Conservation (phyloP, 2,329 filamentous ascomycete species). For the Neopestalotiopsis rosae region DNA sequence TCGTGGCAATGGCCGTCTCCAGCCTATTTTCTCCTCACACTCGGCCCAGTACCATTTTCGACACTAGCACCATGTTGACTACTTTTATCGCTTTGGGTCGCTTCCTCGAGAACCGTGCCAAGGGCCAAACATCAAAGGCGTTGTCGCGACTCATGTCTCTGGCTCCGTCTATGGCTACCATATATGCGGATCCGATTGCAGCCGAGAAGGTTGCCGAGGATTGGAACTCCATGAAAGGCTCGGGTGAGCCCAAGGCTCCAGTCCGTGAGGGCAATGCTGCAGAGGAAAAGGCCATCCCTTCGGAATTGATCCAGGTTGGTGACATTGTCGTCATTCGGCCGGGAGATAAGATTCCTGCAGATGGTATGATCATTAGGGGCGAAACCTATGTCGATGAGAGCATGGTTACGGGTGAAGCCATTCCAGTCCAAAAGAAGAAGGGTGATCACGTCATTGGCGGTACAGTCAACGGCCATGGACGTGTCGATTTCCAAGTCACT, state of each 20-base stretch:
- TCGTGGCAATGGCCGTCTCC: slow-evolving; percentile 85
- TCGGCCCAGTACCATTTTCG: slow-evolving; percentile 88
- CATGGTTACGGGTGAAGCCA: slow-evolving; percentile 97
- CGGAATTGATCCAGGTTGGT: slow-evolving; percentile 90
- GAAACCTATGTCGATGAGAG: slow-evolving; percentile 96
- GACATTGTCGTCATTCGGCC: slow-evolving; percentile 93
- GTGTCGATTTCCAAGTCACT: slow-evolving; percentile 90
- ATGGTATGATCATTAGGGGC: slow-evolving; percentile 84
- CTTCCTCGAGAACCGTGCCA: slow-evolving; percentile 91
- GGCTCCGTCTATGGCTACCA: slow-evolving; percentile 94
- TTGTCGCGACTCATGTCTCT: slow-evolving; percentile 94
- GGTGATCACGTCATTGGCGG: slow-evolving; percentile 85
- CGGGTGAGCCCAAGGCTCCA: slow-evolving; percentile 52
- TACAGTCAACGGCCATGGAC: slow-evolving; percentile 92
- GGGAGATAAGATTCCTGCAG: slow-evolving; percentile 95
- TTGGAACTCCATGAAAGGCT: slow-evolving; percentile 61
- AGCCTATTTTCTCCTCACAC: slow-evolving; percentile 76
- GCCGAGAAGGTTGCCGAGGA: slow-evolving; percentile 87
- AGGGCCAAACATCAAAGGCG: slow-evolving; percentile 94
- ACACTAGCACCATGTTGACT: slow-evolving; percentile 98
- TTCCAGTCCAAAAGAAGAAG: slow-evolving; percentile 89
- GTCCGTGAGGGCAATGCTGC: slow-evolving; percentile 62
- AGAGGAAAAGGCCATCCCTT: slow-evolving; percentile 88
- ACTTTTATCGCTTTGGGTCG: slow-evolving; percentile 92
- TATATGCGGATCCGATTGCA: slow-evolving; percentile 93